Evolutionary conservation across 2,329 filamentous ascomycete genomes (phyloP).

Genomic region (Berkeleyomyces rouxiae): DNA sequence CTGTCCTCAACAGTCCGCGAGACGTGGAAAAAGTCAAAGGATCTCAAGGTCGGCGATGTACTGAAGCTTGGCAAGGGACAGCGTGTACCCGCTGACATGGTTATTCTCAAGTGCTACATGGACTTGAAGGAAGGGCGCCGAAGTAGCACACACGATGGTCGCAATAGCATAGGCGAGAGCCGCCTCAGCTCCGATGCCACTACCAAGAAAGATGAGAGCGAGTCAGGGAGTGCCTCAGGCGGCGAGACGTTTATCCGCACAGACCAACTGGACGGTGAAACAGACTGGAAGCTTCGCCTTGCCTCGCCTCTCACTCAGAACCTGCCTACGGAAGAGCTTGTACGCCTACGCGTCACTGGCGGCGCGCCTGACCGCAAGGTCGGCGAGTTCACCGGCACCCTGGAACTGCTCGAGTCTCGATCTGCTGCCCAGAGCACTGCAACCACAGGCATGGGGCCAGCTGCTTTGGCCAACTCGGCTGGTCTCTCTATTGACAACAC

Average conservation of each 20-base stretch:
- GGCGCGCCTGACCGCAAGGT: slow-evolving; percentile 87
- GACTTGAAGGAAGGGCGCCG: neutral
- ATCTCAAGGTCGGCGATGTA: slow-evolving; percentile 90
- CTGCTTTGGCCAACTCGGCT: slow-evolving; percentile 34
- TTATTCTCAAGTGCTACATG: slow-evolving; percentile 66
- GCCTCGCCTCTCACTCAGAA: slow-evolving; percentile 73
- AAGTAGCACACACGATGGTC: too few species aligned
- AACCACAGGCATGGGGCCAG: slow-evolving; percentile 14
- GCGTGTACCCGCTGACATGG: slow-evolving; percentile 81
- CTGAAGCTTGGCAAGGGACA: slow-evolving; percentile 84
- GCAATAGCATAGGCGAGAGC: slow-evolving; percentile 16
- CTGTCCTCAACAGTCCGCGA: slow-evolving; percentile 43
- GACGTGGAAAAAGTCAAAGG: slow-evolving; percentile 63
- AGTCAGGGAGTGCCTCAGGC: slow-evolving; percentile 21
- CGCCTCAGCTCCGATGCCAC: slow-evolving; percentile 16
- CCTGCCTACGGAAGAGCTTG: slow-evolving; percentile 56
- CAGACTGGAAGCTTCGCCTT: slow-evolving; percentile 90
- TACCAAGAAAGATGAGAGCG: slow-evolving; percentile 21
- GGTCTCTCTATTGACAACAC: slow-evolving; percentile 90
- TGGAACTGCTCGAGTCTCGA: slow-evolving; percentile 51
- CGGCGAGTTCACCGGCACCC: slow-evolving; percentile 83
- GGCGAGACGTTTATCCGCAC: slow-evolving; percentile 95
- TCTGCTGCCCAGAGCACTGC: slow-evolving; percentile 28
- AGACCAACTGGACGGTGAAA: slow-evolving; percentile 93
- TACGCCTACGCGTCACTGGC: slow-evolving; percentile 54